Percentiles rank a stretch among this genome's conserved stretches.
phyloP scores from a whole-genome alignment of 345 rosid genomes.

The Heritiera littoralis region DNA sequence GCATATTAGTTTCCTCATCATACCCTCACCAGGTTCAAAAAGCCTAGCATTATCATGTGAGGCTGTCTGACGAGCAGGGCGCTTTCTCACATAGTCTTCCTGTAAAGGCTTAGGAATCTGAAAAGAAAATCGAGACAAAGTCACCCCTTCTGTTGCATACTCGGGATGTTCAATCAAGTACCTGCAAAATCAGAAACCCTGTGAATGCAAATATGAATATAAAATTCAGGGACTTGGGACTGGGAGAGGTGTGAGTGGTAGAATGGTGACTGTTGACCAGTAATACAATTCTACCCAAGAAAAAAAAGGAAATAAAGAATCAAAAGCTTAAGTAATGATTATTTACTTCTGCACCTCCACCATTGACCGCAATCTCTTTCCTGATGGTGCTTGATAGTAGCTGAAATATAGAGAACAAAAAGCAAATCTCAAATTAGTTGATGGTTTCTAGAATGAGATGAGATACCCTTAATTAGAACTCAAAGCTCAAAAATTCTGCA shows the following conservation, averaged over 20 bases:
- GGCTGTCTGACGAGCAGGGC: constrained; percentile 36
- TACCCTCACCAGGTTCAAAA: constrained; percentile 51
- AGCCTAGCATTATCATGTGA: constrained; percentile 35
- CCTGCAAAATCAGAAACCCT: constrained; percentile 37
- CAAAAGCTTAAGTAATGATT: neutral
- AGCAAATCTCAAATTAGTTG: neutral
- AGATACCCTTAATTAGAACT: neutral
- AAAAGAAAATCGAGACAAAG: constrained; percentile 65
- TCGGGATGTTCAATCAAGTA: constrained; percentile 63
- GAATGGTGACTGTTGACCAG: neutral
- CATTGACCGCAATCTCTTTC: constrained; percentile 86
- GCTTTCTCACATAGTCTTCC: constrained; percentile 67
- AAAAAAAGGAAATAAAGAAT: neutral
- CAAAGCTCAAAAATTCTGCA: neutral
- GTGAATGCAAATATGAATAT: neutral
- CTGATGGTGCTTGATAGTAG: constrained; percentile 81
- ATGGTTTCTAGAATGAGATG: neutral
- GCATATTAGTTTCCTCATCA: constrained; percentile 4
- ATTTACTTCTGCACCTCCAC: constrained; percentile 82
- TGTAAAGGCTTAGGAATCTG: constrained; percentile 73
- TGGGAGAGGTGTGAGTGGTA: neutral
- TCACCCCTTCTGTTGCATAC: constrained; percentile 43
- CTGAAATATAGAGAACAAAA: constrained; percentile 38
- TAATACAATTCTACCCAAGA: neutral
- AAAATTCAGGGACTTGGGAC: neutral